Conservation (phyloP, 257 asterid species). For the Penstemon eatonii region DNA sequence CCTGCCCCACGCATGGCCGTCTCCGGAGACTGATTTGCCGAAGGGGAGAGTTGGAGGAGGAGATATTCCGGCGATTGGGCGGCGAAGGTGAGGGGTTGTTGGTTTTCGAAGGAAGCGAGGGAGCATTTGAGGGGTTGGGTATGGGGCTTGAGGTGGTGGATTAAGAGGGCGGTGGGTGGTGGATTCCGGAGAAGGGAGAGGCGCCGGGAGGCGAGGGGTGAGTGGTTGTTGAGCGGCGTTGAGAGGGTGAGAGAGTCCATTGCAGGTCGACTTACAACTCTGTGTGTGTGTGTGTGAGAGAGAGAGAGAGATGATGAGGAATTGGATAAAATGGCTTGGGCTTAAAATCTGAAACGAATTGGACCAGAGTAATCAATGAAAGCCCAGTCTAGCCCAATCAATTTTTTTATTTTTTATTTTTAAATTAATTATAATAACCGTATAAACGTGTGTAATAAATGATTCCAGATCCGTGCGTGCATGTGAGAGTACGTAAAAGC, state of each 20-base stretch:
- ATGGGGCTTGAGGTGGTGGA: conserved; percentile 25
- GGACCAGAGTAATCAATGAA: too few species aligned
- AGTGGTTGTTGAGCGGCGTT: conserved; percentile 42
- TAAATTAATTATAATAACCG: too few species aligned
- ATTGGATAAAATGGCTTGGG: too few species aligned
- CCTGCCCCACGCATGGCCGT: conserved; percentile 74
- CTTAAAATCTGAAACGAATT: too few species aligned
- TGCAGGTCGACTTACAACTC: conserved; percentile 12
- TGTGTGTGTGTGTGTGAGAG: not conserved
- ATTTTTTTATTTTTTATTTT: too few species aligned
- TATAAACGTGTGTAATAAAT: too few species aligned
- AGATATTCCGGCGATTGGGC: conserved; percentile 29
- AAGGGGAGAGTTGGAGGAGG: conserved; percentile 40
- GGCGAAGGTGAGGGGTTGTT: conserved; percentile 25
- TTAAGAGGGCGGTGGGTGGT: not conserved
- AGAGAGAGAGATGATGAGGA: conserved; percentile 7
- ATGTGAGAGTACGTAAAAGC: too few species aligned
- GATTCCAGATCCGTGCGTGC: too few species aligned
- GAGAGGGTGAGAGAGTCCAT: conserved; percentile 74
- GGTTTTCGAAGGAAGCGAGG: conserved; percentile 34
- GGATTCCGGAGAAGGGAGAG: too few species aligned
- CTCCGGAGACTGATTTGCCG: conserved; percentile 58
- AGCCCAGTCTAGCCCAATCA: too few species aligned
- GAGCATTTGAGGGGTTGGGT: conserved; percentile 46
- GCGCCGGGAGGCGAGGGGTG: conserved; percentile 24